Percentiles rank a stretch among this genome's conserved stretches.
Evolutionary conservation across 2,329 filamentous ascomycete species (phyloP).

Genomic region (Aspergillus novoparasiticus): DNA sequence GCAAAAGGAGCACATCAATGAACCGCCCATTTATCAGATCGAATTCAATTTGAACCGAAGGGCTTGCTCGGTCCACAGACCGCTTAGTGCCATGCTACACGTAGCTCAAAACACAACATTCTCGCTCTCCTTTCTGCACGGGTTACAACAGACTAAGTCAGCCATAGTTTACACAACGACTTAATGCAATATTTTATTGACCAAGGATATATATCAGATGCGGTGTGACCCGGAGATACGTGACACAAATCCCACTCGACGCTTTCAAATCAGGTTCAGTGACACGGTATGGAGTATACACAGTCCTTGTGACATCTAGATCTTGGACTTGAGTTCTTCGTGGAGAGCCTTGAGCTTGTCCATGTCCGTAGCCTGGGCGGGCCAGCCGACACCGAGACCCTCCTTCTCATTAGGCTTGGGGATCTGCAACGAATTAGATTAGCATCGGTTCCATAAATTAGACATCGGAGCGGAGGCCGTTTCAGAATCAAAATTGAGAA

Average conservation of each 20-base stretch:
- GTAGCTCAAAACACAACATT: neutral
- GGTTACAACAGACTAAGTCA: neutral
- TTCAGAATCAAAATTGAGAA: neutral
- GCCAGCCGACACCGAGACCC: slow-evolving; percentile 81
- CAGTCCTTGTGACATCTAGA: slow-evolving; percentile 56
- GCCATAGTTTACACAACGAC: neutral
- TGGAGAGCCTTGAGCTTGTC: slow-evolving; percentile 75
- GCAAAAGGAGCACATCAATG: neutral
- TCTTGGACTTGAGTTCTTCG: slow-evolving; percentile 87
- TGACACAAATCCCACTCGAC: neutral
- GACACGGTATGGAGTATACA: neutral
- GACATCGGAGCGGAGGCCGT: neutral
- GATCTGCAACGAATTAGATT: slow-evolving; percentile 60
- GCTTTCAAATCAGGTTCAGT: neutral
- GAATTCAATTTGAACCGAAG: neutral
- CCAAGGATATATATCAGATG: neutral
- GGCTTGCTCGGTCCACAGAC: too few species aligned
- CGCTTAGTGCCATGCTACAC: neutral
- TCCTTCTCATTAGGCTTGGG: slow-evolving; percentile 86
- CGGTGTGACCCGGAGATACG: neutral
- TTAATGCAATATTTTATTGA: neutral
- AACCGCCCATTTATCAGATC: neutral
- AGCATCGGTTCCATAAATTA: neutral
- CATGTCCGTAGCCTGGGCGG: slow-evolving; percentile 74
- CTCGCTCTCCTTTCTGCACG: neutral